These are phyloP conservation scores for Cubamyces lactineus DNA, from an alignment of 768 basidiomycete species.

Conservation along the genomic window DNA sequence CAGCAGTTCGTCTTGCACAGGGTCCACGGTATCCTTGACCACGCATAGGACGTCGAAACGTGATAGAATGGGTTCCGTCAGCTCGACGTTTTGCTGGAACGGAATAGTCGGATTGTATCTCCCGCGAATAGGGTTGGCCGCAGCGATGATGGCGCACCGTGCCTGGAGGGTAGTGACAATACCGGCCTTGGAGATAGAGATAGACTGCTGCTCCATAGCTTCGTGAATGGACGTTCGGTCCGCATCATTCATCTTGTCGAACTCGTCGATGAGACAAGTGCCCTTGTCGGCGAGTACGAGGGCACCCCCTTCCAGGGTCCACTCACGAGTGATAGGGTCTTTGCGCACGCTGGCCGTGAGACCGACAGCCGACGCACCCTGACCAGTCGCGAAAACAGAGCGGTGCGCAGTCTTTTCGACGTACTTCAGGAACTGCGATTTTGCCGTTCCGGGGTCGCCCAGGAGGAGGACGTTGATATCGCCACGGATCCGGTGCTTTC, in stretches of 20 bases:
- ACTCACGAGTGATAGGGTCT: constrained; percentile 95
- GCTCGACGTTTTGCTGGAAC: constrained; percentile 97
- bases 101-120: constrained; percentile 98
- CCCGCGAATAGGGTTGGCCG: constrained; percentile 96
- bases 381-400: constrained; percentile 97
- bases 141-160: constrained; percentile 95
- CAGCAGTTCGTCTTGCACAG: constrained; percentile 93
- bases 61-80: constrained; percentile 97
- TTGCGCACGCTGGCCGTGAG: constrained; percentile 98
- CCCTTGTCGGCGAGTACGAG: constrained; percentile 99
- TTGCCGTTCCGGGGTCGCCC: constrained; percentile 98
- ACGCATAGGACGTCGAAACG: constrained; percentile 98
- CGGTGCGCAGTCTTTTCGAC: constrained; percentile 98
- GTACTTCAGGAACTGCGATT: constrained; percentile 98
- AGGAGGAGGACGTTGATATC: constrained; percentile 97
- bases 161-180: constrained; percentile 99
- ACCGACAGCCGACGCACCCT: constrained; percentile 98
- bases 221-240: constrained; percentile 99
- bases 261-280: constrained; percentile 97
- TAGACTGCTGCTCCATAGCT: constrained; percentile 99
- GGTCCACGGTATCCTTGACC: constrained; percentile 97
- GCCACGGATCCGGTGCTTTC: constrained; percentile 94
- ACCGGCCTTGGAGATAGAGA: constrained; percentile 98
- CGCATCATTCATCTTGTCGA: constrained; percentile 99
- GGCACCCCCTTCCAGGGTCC: constrained; percentile 98